Evolutionary conservation across 2,329 filamentous ascomycete genomes (phyloP), one percentile per base, ranked within the genome.

Genomic region (Beauveria bassiana): DNA sequence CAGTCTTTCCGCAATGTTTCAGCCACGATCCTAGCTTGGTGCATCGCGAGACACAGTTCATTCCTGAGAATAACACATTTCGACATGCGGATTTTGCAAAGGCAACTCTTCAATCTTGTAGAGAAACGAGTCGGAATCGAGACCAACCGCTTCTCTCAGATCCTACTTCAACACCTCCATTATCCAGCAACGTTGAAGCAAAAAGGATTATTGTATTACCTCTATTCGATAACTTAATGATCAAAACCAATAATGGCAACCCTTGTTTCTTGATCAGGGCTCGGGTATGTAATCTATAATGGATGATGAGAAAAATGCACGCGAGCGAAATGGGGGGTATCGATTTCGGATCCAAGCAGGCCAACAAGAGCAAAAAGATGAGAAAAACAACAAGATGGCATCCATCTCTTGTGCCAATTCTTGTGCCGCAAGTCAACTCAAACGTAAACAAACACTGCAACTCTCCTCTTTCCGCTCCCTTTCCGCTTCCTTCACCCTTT

Each of bases 171-270:
- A 38, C 12, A 38, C 34, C 1, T 38, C 5, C 34, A 16, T 14
- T 38, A 2, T 12, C 5, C 34, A 16, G 0, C 42, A 24, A 31
- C 53, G 9, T 42, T 9, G 4, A 2, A 50, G 14, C 16, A 16
- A 50, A 49, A 3, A 4, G 2, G 14, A 50, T 38, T 42, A 49
- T 58, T 42, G 9, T 28, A 45, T 55, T 55, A 45, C 34, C 5
- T 58, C 55, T 58, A 58, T 58, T 50, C 45, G 28, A 58, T 58
- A 42, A n/a, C 28, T 8, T 12, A 5, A 50, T 58, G 9, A 58
- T 50, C 16, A 49, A 34, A 58, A 40, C 47, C 3, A 18, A 34
- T 8, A 58, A 40, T 16, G 46, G 40, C 31, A 47, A 14, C 55
- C 31, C 55, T 22, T 24, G 20, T n/a, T 16, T 14, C 40, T 18